Base-by-base conservation (phyloP, 2,329 filamentous ascomycete genomes). In the Paracoccidioides lutzii region DNA sequence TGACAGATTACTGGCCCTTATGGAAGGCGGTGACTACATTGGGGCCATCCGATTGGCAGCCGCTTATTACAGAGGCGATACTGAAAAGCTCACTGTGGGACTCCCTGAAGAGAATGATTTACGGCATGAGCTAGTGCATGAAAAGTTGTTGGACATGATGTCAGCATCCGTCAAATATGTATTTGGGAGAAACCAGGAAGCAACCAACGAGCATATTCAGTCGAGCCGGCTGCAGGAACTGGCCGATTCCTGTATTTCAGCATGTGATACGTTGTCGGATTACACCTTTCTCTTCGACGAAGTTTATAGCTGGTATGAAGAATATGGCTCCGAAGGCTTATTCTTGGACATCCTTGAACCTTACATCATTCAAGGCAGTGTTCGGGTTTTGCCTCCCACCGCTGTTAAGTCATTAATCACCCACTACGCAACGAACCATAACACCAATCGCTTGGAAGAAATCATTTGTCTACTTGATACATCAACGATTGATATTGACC, bases 1-100 rank as follows among this genome's bases (percentile, higher is more conserved):
- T 2, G 93, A 98, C 69, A 80, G 93, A 43, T 76, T 98, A 15
- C 83, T 96, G 61, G 90, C 91, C 0, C 77, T 97, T 62, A 96
- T 98, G 88, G 90, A 97, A 68, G 82, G 90, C 56, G 93, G 93
- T n/a, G 90, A 97, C 70, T 95, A 95, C 65, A 87, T 98, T 60
- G 87, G 83, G 10, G 90, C 93, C 1, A 95, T 98, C 58, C 81
- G 85, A 60, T 78, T 98, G 57, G 94, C 91, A 8, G 95, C 90
- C 0, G 87, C 86, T 0, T 98, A 97, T 70, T 97, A 95, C 67
- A 85, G 83, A 6, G 93, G 93, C 30, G 84, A 90, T 65, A 82
- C 88, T n/a, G 89, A 96, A 69, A 96, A 93, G 69, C 79, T 97
- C 52, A 97, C 93, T 0, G 88, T 98, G 55, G 93, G 93, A 0